Evolutionary conservation across 129 eudicot species (phyloP).

Genomic region (Lactuca saligna): DNA sequence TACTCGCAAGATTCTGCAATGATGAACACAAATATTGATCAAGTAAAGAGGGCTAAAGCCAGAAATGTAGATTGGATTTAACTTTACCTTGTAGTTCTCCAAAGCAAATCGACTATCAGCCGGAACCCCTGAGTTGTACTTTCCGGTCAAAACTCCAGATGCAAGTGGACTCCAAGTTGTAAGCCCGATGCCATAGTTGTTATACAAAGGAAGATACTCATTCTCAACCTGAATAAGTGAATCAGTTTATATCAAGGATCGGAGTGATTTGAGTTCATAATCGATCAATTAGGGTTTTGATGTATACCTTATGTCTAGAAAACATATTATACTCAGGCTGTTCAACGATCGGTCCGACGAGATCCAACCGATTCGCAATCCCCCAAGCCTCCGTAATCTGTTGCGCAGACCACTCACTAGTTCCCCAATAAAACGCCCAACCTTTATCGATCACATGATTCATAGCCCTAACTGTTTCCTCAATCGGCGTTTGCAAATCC

Average conservation of each 20-base stretch:
- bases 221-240: constrained; percentile 65
- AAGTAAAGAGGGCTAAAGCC: not conserved
- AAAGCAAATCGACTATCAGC: constrained; percentile 81
- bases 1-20: constrained; percentile 70
- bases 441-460: constrained; percentile 88
- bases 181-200: constrained; percentile 81
- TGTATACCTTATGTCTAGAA: constrained; percentile 74
- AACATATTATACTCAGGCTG: constrained; percentile 95
- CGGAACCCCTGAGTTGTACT: constrained; percentile 71
- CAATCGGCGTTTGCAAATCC: constrained; percentile 69
- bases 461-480: constrained; percentile 98
- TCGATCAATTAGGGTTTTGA: not conserved
- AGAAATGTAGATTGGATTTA: constrained; percentile 3
- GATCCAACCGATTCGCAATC: constrained; percentile 66
- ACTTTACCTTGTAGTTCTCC: constrained; percentile 86
- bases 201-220: constrained; percentile 76
- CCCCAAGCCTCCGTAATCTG: constrained; percentile 98
- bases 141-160: constrained; percentile 91
- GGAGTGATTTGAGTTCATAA: constrained; percentile 5
- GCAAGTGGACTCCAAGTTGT: constrained; percentile 99
- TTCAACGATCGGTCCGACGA: constrained; percentile 83
- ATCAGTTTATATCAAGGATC: not conserved
- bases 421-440: constrained; percentile 96
- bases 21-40: not conserved
- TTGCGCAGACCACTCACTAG: constrained; percentile 98